Percentiles rank a stretch among this genome's conserved stretches.
These are phyloP conservation scores for Ceratocystis huliohia DNA, from an alignment of 2,329 filamentous ascomycete genomes.

Conservation along the genomic window DNA sequence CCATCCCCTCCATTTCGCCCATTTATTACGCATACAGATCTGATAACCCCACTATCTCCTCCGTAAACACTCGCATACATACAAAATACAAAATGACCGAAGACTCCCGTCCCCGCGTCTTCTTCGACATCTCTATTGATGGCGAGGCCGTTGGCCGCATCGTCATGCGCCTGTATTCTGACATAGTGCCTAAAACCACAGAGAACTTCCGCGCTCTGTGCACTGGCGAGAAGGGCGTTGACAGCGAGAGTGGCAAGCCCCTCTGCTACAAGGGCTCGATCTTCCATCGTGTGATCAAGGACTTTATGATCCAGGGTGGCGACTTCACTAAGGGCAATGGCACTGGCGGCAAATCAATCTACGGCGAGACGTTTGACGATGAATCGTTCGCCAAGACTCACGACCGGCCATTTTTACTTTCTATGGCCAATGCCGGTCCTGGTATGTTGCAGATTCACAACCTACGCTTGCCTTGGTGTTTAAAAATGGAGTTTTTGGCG, in stretches of 20 bases:
- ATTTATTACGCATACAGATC: slow-evolving; percentile 3
- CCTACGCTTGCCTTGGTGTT: not conserved
- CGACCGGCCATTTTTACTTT: slow-evolving; percentile 81
- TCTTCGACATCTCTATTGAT: slow-evolving; percentile 83
- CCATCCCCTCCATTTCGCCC: not conserved
- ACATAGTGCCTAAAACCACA: slow-evolving; percentile 81
- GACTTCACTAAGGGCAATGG: slow-evolving; percentile 93
- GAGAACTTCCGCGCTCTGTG: slow-evolving; percentile 94
- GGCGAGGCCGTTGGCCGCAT: slow-evolving; percentile 61
- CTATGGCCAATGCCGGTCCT: slow-evolving; percentile 95
- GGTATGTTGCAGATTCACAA: slow-evolving; percentile 40
- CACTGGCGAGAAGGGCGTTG: slow-evolving; percentile 83
- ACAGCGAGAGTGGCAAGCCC: slow-evolving; percentile 61
- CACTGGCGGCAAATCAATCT: slow-evolving; percentile 93
- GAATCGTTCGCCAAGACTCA: slow-evolving; percentile 92
- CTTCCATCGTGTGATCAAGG: slow-evolving; percentile 96
- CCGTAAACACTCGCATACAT: slow-evolving; percentile 9
- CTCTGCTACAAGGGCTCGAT: slow-evolving; percentile 84
- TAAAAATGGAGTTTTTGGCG: not conserved
- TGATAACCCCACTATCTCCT: slow-evolving; percentile 15
- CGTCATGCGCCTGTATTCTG: slow-evolving; percentile 66
- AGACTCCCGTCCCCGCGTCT: slow-evolving; percentile 59
- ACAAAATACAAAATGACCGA: slow-evolving; percentile 29
- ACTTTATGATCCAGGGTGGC: slow-evolving; percentile 97
- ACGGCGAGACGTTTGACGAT: slow-evolving; percentile 92